phyloP scores from a whole-genome alignment of 2,329 filamentous ascomycete genomes.

The Sporothrix dimorphospora region DNA sequence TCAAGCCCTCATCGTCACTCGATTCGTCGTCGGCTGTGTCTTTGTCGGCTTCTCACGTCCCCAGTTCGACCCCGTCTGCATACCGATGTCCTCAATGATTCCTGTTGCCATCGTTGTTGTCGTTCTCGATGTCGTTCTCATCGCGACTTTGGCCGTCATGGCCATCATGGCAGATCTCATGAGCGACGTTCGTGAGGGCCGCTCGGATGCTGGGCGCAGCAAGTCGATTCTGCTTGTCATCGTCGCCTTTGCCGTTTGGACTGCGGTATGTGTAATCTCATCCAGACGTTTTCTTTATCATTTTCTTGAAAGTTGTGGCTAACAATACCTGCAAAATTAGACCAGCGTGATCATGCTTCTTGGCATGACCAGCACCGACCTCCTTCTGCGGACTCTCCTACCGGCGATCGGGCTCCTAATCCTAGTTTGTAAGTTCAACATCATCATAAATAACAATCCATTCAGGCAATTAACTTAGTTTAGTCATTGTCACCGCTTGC shows the following conservation, averaged over 20 bases:
- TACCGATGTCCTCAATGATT: conserved; percentile 50
- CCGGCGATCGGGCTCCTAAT: conserved; percentile 55
- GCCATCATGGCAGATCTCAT: conserved; percentile 46
- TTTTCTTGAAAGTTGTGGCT: conserved; percentile 13
- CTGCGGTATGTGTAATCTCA: conserved; percentile 44
- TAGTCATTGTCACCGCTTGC: conserved; percentile 48
- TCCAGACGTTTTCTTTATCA: not conserved
- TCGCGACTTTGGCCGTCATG: conserved; percentile 47
- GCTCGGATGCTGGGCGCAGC: conserved; percentile 39
- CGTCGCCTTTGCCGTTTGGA: conserved; percentile 56
- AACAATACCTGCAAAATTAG: conserved; percentile 41
- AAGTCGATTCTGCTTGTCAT: conserved; percentile 50
- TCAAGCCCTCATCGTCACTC: conserved; percentile 52
- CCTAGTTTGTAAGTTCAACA: conserved; percentile 49
- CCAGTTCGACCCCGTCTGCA: conserved; percentile 56
- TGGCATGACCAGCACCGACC: conserved; percentile 48
- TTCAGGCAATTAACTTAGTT: not conserved
- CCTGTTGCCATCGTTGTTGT: conserved; percentile 52
- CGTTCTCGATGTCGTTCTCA: conserved; percentile 50
- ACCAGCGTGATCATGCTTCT: conserved; percentile 56
- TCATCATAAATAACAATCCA: not conserved
- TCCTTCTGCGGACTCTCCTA: conserved; percentile 53
- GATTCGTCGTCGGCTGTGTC: conserved; percentile 57
- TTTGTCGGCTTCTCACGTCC: conserved; percentile 59
- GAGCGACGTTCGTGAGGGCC: conserved; percentile 40